phyloP scores from a whole-genome alignment of 2,329 filamentous ascomycete genomes.

The Talaromyces sp. region DNA sequence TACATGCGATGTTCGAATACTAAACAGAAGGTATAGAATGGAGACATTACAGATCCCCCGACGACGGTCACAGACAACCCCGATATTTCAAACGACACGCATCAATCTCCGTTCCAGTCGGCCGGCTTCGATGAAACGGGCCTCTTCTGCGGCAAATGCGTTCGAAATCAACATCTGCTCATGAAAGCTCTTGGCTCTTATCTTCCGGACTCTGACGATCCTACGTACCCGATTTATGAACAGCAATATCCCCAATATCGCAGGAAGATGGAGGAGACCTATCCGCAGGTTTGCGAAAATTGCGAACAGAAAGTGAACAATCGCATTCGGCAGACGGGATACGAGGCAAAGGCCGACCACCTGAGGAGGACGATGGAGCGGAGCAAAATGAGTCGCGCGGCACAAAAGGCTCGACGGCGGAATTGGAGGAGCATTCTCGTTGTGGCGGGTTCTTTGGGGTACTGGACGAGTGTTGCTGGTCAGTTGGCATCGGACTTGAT shows the following conservation, averaged over 20 bases:
- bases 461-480: slow-evolving; percentile 44
- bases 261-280: slow-evolving; percentile 71
- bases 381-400: slow-evolving; percentile 42
- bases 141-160: slow-evolving; percentile 72
- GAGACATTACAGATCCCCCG: slow-evolving; percentile 86
- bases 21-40: slow-evolving; percentile 60
- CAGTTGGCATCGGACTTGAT: slow-evolving; percentile 46
- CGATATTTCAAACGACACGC: slow-evolving; percentile 31
- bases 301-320: slow-evolving; percentile 74
- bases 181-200: slow-evolving; percentile 76
- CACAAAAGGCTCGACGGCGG: slow-evolving; percentile 34
- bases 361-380: slow-evolving; percentile 72
- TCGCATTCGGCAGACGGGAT: slow-evolving; percentile 68
- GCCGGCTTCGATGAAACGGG: slow-evolving; percentile 36
- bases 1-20: background rate
- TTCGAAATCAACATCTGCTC: slow-evolving; percentile 85
- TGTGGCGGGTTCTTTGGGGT: slow-evolving; percentile 43
- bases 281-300: slow-evolving; percentile 81
- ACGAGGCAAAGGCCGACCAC: slow-evolving; percentile 81
- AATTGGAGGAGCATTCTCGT: slow-evolving; percentile 48
- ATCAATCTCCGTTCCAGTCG: slow-evolving; percentile 47
- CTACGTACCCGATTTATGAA: slow-evolving; percentile 68
- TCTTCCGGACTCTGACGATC: slow-evolving; percentile 64
- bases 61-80: slow-evolving; percentile 54
- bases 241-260: slow-evolving; percentile 68